Conservation (phyloP, 2,329 filamentous ascomycete species). For the Botrytis tulipae region DNA sequence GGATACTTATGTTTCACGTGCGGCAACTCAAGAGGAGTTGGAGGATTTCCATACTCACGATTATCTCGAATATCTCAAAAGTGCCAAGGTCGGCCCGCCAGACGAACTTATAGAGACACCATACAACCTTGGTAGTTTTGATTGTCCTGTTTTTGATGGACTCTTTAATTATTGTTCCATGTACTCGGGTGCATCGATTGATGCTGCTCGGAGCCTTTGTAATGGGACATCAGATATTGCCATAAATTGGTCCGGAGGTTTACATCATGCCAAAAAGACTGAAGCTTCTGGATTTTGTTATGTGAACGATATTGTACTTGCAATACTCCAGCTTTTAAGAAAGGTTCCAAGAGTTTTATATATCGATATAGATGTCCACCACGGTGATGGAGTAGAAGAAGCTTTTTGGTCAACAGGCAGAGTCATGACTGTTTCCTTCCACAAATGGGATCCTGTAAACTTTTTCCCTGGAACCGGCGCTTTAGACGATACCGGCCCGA, state of each 20-base stretch:
- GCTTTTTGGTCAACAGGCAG: conserved; percentile 87
- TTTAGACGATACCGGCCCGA: conserved; percentile 79
- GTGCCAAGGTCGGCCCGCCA: conserved; percentile 62
- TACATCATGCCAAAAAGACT: conserved; percentile 93
- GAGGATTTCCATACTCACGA: conserved; percentile 82
- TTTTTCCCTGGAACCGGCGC: conserved; percentile 94
- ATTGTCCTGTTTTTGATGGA: conserved; percentile 95
- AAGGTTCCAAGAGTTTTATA: conserved; percentile 84
- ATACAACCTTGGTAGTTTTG: conserved; percentile 85
- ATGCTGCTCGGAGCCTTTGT: conserved; percentile 85
- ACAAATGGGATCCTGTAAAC: conserved; percentile 82
- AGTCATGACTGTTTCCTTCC: conserved; percentile 91
- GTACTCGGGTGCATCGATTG: conserved; percentile 85
- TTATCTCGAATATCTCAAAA: conserved; percentile 85
- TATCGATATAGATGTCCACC: conserved; percentile 91
- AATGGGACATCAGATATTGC: conserved; percentile 89
- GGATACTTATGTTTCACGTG: conserved; percentile 85
- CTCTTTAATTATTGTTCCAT: conserved; percentile 93
- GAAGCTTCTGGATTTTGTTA: conserved; percentile 98
- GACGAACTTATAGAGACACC: conserved; percentile 62
- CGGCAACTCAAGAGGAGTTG: conserved; percentile 84
- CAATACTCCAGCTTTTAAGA: conserved; percentile 82
- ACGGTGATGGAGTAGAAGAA: conserved; percentile 87
- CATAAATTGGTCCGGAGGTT: conserved; percentile 93
- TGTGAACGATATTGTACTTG: conserved; percentile 96